phyloP scores from a whole-genome alignment of 176 grass and related monocot species.

The Canna indica region DNA sequence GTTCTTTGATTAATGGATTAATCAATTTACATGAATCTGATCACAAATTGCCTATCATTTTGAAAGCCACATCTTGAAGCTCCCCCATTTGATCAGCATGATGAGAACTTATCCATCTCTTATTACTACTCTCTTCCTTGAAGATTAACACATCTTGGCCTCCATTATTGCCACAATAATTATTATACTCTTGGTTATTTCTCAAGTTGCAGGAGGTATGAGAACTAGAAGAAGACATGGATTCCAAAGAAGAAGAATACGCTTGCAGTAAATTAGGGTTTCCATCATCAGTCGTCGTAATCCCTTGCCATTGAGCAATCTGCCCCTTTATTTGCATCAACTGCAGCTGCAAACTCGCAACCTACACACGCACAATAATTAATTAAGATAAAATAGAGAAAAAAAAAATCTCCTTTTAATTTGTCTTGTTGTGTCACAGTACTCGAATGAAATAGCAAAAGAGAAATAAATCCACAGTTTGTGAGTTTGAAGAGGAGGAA shows the following conservation, averaged over 20 bases:
- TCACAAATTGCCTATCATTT: not conserved
- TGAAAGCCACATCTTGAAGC: conserved; percentile 1
- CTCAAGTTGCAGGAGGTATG: not conserved
- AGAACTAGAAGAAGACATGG: not conserved
- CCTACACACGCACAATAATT: not conserved
- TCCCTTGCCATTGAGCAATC: not conserved
- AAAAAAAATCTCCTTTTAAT: too few species aligned
- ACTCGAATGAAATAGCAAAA: too few species aligned
- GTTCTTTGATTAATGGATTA: too few species aligned
- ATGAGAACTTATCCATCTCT: not conserved
- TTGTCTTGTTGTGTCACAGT: too few species aligned
- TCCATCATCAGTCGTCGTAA: not conserved
- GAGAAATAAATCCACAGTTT: too few species aligned
- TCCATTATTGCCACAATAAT: not conserved
- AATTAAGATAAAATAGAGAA: not conserved
- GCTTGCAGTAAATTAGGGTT: not conserved
- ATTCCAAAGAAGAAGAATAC: not conserved
- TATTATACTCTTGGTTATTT: not conserved
- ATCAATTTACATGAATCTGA: too few species aligned
- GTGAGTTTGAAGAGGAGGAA: too few species aligned
- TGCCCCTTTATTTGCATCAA: not conserved
- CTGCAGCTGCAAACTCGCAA: not conserved
- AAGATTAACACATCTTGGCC: not conserved
- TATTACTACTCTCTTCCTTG: not conserved
- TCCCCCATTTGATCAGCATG: not conserved